Conservation (phyloP, 2,329 filamentous ascomycete genomes). For the Ceratocystis papillata region DNA sequence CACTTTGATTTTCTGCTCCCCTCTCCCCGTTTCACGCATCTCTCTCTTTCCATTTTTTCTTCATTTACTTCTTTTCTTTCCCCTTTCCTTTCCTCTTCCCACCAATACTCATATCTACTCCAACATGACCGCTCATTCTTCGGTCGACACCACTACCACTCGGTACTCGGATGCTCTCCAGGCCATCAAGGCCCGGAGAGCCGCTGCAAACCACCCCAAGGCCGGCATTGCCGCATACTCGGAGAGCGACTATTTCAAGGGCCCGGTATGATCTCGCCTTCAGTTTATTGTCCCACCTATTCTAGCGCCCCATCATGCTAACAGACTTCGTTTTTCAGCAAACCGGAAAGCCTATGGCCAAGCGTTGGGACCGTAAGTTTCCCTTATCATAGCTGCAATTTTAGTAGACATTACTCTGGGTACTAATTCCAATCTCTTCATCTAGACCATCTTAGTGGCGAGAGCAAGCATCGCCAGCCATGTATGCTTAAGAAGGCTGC, state of each 20-base stretch:
- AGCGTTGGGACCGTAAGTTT: conserved; percentile 70
- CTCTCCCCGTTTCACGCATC: neutral
- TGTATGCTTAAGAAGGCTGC: conserved; percentile 78
- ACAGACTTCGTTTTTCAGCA: conserved; percentile 27
- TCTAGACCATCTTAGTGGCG: conserved; percentile 48
- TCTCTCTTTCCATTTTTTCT: neutral
- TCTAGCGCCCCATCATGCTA: neutral
- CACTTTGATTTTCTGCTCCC: neutral
- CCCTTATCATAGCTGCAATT: too few species aligned
- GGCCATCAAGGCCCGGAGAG: conserved; percentile 56
- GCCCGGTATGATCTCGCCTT: conserved; percentile 42
- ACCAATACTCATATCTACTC: neutral
- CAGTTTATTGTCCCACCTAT: neutral
- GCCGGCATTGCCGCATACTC: conserved; percentile 67
- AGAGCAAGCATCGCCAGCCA: conserved; percentile 50
- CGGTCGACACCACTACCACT: conserved; percentile 10
- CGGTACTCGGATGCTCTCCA: conserved; percentile 35
- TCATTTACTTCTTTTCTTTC: neutral
- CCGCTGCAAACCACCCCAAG: conserved; percentile 59
- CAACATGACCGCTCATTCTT: conserved; percentile 18
- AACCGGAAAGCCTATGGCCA: conserved; percentile 59
- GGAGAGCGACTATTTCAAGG: conserved; percentile 76
- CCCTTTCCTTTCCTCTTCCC: neutral
- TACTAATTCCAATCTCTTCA: conserved; percentile 19
- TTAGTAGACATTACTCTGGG: neutral